Evolutionary conservation across 129 eudicot species (phyloP), one percentile per base, ranked within the genome.

Genomic region (Lactuca sativa): DNA sequence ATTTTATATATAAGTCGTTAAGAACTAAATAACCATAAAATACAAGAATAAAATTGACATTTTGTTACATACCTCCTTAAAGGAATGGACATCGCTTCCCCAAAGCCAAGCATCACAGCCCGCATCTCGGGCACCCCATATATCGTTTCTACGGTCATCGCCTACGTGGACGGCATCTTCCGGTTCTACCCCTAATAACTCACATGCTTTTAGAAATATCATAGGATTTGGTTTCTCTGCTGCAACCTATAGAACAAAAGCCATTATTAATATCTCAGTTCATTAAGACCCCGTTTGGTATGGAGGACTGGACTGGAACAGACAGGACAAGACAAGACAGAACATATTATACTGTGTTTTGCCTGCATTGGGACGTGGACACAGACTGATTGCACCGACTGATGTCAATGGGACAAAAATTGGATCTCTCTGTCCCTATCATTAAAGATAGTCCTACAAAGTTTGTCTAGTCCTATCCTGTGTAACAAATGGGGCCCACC

Each of bases 31-130:
- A 44, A 10, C 52, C n/a, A 7, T 41, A 41, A 41, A 41, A 41
- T 9, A 43, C 49, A 12, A 17, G 58, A 31, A 8, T 53, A n/a
- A 53, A 53, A 53, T 15, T 15, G 58, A n/a, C 58, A 53, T 17
- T 14, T 53, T 14, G 54, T 52, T 11, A 11, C 47, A 31, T 90
- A 95, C 99, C 97, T 95, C 97, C 75, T 88, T 84, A 81, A 95
- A 95, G 72, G 97, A 95, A 68, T 79, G 77, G 14, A 95, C 99
- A 77, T 95, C 99, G 55, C 88, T 90, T 54, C 99, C 99, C 97
- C 99, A 95, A 58, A 95, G 90, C 99, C 99, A 95, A 41, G 97
- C 97, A 77, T 95, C 97, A 74, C 97, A 90, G 49, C 99, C 97
- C 16, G 99, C 99, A 77, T 90, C 99, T 76, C 99, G 77, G 34